Conservation (phyloP, 257 asterid genomes). For the Solanum dulcamara region DNA sequence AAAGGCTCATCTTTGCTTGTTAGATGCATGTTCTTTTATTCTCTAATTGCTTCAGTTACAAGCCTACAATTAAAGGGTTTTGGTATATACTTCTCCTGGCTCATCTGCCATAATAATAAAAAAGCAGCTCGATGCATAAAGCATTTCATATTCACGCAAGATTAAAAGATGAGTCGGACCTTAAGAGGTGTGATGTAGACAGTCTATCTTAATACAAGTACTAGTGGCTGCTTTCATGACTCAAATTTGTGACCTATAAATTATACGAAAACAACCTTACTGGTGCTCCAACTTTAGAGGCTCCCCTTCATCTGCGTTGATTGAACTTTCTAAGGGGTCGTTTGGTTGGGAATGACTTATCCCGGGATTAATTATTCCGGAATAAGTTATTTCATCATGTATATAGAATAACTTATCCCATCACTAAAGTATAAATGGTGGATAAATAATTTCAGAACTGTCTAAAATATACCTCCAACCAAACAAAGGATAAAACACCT, state of each 20-base stretch:
- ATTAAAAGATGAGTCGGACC: fast-evolving
- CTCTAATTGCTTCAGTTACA: neutral
- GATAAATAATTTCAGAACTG: no score
- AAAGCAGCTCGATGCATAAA: fast-evolving
- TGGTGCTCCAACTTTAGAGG: neutral
- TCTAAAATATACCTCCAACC: no score
- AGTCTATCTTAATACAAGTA: neutral
- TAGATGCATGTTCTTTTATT: neutral
- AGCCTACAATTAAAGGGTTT: neutral
- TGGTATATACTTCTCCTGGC: neutral
- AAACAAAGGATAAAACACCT: no score
- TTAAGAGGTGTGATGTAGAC: neutral
- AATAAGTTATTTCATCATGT: no score
- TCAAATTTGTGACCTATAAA: neutral
- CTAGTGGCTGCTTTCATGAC: fast-evolving
- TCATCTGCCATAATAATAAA: neutral
- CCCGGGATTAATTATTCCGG: no score
- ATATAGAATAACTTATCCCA: no score
- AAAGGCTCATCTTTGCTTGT: neutral
- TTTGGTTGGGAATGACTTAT: no score
- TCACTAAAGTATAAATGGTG: no score
- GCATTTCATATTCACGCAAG: neutral
- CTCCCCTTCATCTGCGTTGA: neutral
- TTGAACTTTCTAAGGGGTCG: neutral
- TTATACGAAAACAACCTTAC: neutral